These are phyloP conservation scores for Xylariaceae sp. DNA, from an alignment of 2,329 filamentous ascomycete genomes.

Conservation along the genomic window DNA sequence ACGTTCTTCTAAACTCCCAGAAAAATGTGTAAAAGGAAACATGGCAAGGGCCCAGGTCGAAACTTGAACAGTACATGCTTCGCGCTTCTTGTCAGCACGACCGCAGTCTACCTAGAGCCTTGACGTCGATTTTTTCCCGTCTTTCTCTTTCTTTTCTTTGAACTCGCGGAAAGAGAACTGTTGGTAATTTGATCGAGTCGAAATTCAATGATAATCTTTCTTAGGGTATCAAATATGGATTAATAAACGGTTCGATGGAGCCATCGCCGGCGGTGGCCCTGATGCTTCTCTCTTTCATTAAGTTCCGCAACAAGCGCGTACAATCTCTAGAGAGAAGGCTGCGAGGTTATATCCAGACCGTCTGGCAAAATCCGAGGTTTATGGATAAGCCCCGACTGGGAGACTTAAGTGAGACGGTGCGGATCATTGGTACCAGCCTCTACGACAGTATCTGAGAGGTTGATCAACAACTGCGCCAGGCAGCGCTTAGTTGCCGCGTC, in stretches of 20 bases:
- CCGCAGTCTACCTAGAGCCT: not conserved
- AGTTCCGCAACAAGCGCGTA: not conserved
- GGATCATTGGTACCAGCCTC: constrained; percentile 35
- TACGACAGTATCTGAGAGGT: constrained; percentile 83
- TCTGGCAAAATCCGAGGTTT: not conserved
- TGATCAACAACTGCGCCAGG: constrained; percentile 93
- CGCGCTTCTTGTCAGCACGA: not conserved
- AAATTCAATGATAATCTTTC: constrained; percentile 2
- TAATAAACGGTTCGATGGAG: not conserved
- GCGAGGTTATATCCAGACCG: not conserved
- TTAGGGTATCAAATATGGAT: constrained; percentile 1
- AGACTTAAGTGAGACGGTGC: constrained; percentile 14
- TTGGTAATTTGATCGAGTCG: not conserved
- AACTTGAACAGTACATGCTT: not conserved
- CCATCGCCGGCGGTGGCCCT: not conserved
- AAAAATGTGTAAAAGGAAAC: constrained; percentile 12
- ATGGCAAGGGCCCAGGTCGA: not conserved
- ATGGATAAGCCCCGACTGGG: not conserved
- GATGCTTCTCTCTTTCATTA: constrained; percentile 2
- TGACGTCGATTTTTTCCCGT: not conserved
- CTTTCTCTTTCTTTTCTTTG: not conserved
- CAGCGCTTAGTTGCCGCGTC: constrained; percentile 97
- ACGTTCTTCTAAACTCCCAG: constrained; percentile 12
- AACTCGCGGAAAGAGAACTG: not conserved
- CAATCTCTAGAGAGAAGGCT: not conserved